These are phyloP conservation scores for Eucalyptus cloeziana DNA, from an alignment of 345 rosid genomes.

Conservation along the genomic window DNA sequence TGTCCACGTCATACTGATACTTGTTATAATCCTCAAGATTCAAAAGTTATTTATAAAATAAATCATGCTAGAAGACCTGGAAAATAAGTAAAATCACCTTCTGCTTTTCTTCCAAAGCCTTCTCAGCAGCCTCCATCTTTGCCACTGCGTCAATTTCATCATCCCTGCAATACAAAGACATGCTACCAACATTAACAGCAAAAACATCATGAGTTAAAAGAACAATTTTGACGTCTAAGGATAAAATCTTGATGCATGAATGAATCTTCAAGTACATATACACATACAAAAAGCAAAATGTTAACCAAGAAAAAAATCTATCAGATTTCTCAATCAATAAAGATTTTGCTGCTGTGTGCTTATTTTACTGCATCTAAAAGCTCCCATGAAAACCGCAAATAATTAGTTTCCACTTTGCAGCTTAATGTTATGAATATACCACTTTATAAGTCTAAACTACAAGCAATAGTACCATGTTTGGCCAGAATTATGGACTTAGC, in stretches of 20 bases:
- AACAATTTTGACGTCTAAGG: background rate
- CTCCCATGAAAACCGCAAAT: background rate
- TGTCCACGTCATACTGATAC: background rate
- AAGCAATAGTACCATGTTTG: background rate
- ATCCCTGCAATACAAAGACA: conserved; percentile 10
- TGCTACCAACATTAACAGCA: conserved; percentile 6
- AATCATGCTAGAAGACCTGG: background rate
- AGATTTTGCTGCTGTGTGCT: background rate
- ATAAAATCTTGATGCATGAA: background rate
- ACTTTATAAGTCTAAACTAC: background rate
- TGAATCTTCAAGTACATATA: background rate
- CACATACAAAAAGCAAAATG: background rate
- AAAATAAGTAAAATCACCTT: conserved; percentile 26
- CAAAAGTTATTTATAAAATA: background rate
- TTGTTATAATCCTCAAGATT: background rate
- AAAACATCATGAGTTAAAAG: background rate
- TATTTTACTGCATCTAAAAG: background rate
- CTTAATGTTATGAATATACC: background rate
- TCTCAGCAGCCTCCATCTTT: conserved; percentile 85
- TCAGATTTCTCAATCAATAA: background rate
- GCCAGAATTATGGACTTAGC: background rate
- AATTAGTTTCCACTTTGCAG: background rate
- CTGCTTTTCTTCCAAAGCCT: conserved; percentile 67
- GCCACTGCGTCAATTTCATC: conserved; percentile 61
- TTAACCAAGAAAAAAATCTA: background rate